These are phyloP conservation scores for Aristolochia californica DNA, from an alignment of 164 flowering plant genomes.

Conservation along the genomic window DNA sequence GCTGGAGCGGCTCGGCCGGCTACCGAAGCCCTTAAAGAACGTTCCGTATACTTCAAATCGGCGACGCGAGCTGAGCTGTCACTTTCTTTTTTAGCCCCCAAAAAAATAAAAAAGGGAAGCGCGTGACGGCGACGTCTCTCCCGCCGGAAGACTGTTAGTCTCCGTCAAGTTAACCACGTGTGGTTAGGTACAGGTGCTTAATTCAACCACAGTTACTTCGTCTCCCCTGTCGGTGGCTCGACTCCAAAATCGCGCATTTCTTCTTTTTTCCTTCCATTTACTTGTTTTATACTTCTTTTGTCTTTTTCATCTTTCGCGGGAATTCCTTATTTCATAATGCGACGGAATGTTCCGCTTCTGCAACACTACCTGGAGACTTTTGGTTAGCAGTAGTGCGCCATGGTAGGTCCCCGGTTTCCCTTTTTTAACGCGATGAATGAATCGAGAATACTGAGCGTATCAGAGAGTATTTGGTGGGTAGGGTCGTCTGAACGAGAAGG, in stretches of 20 bases:
- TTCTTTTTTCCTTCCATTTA: not conserved
- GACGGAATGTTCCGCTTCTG: no score
- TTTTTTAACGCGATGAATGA: no score
- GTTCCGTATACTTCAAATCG: conserved; percentile 11
- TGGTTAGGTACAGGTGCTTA: not conserved
- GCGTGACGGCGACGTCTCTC: conserved; percentile 37
- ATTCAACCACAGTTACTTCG: not conserved
- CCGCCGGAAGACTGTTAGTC: conserved; percentile 32
- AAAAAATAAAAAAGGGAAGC: not conserved
- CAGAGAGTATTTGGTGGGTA: no score
- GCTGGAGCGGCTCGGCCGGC: not conserved
- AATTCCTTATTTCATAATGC: not conserved
- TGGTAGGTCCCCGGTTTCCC: no score
- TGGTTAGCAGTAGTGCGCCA: no score
- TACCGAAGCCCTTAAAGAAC: no score
- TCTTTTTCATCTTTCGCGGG: not conserved
- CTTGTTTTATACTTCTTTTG: not conserved
- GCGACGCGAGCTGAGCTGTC: conserved; percentile 27
- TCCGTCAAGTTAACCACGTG: conserved; percentile 19
- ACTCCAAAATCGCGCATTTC: no score
- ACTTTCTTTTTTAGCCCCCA: conserved; percentile 12
- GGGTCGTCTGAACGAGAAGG: no score
- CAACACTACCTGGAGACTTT: no score
- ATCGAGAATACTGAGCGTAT: no score
- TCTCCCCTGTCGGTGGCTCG: not conserved